These are phyloP conservation scores for Neurospora hispaniola DNA, from an alignment of 495 filamentous ascomycete species.

Conservation along the genomic window DNA sequence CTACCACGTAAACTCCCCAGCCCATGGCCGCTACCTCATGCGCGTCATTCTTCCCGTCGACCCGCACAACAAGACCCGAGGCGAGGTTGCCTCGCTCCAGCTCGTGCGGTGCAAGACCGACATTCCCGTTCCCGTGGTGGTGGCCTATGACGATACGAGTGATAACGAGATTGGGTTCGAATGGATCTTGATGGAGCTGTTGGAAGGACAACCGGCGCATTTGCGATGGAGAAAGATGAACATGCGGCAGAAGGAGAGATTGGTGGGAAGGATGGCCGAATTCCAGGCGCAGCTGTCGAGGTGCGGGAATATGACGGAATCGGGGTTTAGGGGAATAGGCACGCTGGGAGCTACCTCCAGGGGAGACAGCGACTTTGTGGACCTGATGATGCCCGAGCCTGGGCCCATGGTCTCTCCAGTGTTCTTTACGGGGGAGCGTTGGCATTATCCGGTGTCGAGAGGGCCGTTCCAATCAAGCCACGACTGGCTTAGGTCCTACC, in stretches of 20 bases:
- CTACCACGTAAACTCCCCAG: constrained; percentile 21
- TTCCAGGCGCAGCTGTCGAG: constrained; percentile 22
- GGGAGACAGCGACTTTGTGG: not conserved
- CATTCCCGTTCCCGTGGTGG: constrained; percentile 41
- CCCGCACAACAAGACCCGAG: constrained; percentile 39
- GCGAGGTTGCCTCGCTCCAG: constrained; percentile 45
- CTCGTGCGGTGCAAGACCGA: constrained; percentile 35
- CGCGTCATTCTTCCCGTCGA: constrained; percentile 45
- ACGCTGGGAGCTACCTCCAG: constrained; percentile 5
- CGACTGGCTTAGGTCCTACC: constrained; percentile 20
- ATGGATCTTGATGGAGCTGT: constrained; percentile 47
- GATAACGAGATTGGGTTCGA: constrained; percentile 44
- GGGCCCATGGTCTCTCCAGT: constrained; percentile 17
- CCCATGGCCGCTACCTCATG: constrained; percentile 28
- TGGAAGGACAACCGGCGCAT: constrained; percentile 31
- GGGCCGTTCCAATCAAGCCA: constrained; percentile 21
- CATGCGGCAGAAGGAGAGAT: constrained; percentile 23
- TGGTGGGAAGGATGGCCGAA: constrained; percentile 30
- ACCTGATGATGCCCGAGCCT: constrained; percentile 1
- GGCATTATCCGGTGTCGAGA: constrained; percentile 15
- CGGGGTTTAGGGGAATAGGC: constrained; percentile 29
- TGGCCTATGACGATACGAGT: constrained; percentile 35
- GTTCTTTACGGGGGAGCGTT: constrained; percentile 19
- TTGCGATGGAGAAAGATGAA: constrained; percentile 32
- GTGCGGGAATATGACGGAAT: constrained; percentile 13